Evolutionary conservation across 2,329 filamentous ascomycete genomes (phyloP), one percentile per base, ranked within the genome.

Genomic region (Colletotrichum sojae): DNA sequence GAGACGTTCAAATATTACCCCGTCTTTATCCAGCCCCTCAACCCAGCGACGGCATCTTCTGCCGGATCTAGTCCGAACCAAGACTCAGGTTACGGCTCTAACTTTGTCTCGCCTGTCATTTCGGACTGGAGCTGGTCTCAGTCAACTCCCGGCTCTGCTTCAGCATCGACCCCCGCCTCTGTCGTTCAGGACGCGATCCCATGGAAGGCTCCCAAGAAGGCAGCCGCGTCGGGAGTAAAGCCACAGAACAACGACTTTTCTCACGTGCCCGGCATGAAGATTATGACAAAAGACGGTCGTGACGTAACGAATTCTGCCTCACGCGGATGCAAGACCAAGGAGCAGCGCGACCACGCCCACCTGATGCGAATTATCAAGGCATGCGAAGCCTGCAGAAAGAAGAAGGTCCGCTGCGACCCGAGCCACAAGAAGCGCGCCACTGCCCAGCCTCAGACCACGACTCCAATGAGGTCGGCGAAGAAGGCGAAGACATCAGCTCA

Each of bases 341-440:
- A 91, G 81, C 89, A 91, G 81, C 85, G 89, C 40, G 89, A 91
- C 61, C 89, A 91, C 75, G 89, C 89, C 6, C 89, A 90, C 73
- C 79, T 91, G 54, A 91, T 91, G 87, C 83, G 89, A 69, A 89
- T 89, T 75, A 88, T 91, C 76, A 90, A 90, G 80, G 89, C 89
- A n/a, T 91, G 89, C 76, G 86, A 90, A 51, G 81, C 83, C 69
- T 91, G 89, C 81, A 82, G 84, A 69, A 83, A 82, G 76, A 91
- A 90, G 84, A 91, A 91, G 85, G 83, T 88, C 48, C 85, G 88
- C 53, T 90, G 88, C 75, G 87, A 89, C 72, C 88, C 88, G 2
- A 87, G 84, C 78, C 88, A 90, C 77, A 87, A 84, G 82, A 85
- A 84, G 80, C 78, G 82, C 31, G 72, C 76, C 20, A 78, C 80